Conservation (phyloP, 2,329 filamentous ascomycete species). For the Alternaria incomplexa region DNA sequence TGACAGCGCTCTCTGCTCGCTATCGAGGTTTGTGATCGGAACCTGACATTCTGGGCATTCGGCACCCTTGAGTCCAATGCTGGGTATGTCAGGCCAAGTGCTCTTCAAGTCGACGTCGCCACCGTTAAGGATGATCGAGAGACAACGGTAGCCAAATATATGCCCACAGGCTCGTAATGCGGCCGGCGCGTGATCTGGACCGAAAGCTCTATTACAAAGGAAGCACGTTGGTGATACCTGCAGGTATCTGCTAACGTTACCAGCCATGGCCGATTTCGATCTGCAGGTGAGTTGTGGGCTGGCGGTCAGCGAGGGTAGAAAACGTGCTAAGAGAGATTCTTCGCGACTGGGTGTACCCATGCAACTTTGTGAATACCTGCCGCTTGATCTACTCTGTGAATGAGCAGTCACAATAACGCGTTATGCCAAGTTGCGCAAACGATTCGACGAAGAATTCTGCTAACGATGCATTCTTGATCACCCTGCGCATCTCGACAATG, state of each 20-base stretch:
- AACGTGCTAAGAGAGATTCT: neutral
- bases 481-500: neutral
- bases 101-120: conserved; percentile 3
- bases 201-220: neutral
- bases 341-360: neutral
- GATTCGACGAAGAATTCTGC: neutral
- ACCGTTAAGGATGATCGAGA: neutral
- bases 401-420: neutral
- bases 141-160: conserved; percentile 2
- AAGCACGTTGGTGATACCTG: neutral
- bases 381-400: neutral
- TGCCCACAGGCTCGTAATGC: neutral
- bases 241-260: conserved; percentile 1
- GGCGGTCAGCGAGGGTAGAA: neutral
- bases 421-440: neutral
- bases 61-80: neutral
- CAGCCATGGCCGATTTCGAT: neutral
- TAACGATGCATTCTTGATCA: neutral
- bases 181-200: neutral
- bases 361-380: neutral
- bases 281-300: neutral
- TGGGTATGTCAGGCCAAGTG: conserved; percentile 1
- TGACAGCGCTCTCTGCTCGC: conserved; percentile 1
- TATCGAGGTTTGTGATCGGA: neutral
- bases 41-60: conserved; percentile 5